phyloP scores from a whole-genome alignment of 2,329 filamentous ascomycete species.

The Knufia fluminis region DNA sequence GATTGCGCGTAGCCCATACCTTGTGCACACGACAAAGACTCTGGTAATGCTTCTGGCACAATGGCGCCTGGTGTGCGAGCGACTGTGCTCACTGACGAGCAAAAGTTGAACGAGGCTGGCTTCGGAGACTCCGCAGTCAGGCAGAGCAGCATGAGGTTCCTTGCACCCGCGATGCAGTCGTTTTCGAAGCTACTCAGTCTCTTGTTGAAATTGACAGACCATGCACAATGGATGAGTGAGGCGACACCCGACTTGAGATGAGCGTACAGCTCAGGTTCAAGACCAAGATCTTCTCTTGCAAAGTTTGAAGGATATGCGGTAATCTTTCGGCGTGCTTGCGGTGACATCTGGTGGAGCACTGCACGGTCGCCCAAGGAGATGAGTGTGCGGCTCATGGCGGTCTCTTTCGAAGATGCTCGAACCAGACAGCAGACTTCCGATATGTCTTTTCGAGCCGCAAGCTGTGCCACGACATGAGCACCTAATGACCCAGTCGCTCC shows the following conservation, averaged over 20 bases:
- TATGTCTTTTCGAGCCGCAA: slow-evolving; percentile 31
- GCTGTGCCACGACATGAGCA: slow-evolving; percentile 45
- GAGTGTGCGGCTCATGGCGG: slow-evolving; percentile 37
- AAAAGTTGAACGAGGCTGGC: slow-evolving; percentile 40
- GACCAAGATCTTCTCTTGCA: slow-evolving; percentile 39
- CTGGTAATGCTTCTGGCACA: slow-evolving; percentile 10
- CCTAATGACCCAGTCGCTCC: slow-evolving; percentile 59
- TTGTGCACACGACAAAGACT: slow-evolving; percentile 12
- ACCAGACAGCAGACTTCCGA: slow-evolving; percentile 49
- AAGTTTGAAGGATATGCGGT: slow-evolving; percentile 41
- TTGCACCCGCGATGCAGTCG: slow-evolving; percentile 25
- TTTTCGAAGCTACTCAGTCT: slow-evolving; percentile 48
- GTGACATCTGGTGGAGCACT: slow-evolving; percentile 10
- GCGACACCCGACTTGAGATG: slow-evolving; percentile 37
- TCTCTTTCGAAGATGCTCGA: slow-evolving; percentile 37
- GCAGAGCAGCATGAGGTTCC: slow-evolving; percentile 29
- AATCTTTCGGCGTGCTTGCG: slow-evolving; percentile 29
- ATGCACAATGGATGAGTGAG: slow-evolving; percentile 53
- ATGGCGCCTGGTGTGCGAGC: slow-evolving; percentile 10
- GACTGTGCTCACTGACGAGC: slow-evolving; percentile 41
- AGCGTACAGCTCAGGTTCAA: slow-evolving; percentile 34
- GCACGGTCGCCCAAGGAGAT: slow-evolving; percentile 32
- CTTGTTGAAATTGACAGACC: slow-evolving; percentile 57
- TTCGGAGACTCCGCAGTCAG: slow-evolving; percentile 25
- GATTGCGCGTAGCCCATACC: slow-evolving; percentile 47